A percentile compares a stretch with the other conserved stretches of the same genome.
These are phyloP conservation scores for Venturia carpophila DNA, from an alignment of 2,329 filamentous ascomycete species.

Conservation along the genomic window DNA sequence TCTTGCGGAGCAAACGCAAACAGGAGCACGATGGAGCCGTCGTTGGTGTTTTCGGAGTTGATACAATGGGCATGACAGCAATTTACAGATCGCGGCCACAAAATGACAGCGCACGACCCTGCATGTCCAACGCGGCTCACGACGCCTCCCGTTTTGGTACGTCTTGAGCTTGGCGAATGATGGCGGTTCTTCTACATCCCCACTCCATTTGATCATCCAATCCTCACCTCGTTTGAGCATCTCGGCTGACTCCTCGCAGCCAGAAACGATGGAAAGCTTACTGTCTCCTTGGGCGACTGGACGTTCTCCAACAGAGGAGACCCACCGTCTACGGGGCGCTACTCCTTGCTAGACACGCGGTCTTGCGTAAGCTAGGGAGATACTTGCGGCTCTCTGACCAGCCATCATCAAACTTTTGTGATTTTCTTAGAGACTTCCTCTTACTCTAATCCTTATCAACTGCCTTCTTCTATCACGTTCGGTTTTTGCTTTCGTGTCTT, in stretches of 20 bases:
- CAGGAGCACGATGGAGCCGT: background rate
- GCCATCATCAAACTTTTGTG: background rate
- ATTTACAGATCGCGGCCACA: background rate
- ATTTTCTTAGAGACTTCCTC: background rate
- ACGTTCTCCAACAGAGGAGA: background rate
- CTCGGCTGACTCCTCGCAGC: background rate
- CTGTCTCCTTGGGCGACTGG: background rate
- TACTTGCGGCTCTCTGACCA: constrained; percentile 2
- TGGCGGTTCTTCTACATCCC: background rate
- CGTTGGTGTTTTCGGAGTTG: background rate
- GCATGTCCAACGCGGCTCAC: background rate
- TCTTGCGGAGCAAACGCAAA: background rate
- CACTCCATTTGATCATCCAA: background rate
- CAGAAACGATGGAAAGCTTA: background rate
- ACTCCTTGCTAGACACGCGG: constrained; percentile 7
- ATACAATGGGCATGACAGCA: background rate
- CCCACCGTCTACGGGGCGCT: background rate
- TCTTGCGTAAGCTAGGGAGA: constrained; percentile 3
- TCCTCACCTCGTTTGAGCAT: background rate
- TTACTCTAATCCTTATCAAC: background rate
- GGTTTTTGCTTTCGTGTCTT: background rate
- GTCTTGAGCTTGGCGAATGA: constrained; percentile 1
- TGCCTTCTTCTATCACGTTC: background rate
- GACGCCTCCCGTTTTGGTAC: constrained; percentile 2
- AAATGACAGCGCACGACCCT: background rate